Evolutionary conservation across 352 stramenopile species (phyloP).

Genomic region (Globisporangium spinosum): DNA sequence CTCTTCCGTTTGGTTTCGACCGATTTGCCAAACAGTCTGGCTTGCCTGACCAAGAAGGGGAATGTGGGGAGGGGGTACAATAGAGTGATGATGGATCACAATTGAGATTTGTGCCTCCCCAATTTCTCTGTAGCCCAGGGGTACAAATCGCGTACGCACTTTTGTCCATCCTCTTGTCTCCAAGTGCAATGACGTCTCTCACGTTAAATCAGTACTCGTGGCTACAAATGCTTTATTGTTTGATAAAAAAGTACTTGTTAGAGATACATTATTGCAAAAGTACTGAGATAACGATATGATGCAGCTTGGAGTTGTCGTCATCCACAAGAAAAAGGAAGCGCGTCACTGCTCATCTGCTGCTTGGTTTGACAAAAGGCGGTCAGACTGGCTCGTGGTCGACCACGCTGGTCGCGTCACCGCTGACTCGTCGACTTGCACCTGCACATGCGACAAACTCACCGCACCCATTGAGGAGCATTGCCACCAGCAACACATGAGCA

Average conservation of each 20-base stretch:
- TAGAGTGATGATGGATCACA: neutral
- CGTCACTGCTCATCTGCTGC: neutral
- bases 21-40: conserved; percentile 4
- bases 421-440: neutral
- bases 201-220: neutral
- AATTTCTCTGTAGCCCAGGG: neutral
- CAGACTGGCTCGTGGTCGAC: neutral
- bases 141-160: neutral
- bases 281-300: neutral
- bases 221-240: no score
- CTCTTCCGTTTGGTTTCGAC: neutral
- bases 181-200: conserved; percentile 8
- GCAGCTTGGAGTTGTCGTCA: neutral
- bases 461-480: neutral
- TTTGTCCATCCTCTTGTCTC: neutral
- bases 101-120: neutral
- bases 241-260: no score
- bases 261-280: no score
- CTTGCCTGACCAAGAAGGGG: no score
- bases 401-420: conserved; percentile 3
- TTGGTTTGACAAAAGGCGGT: neutral
- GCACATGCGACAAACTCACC: neutral
- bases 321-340: conserved; percentile 9
- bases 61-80: neutral
- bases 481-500: neutral